Evolutionary conservation across 2,329 filamentous ascomycete species (phyloP), one percentile per base, ranked within the genome.

Genomic region (Ambrosiella cleistominuta): DNA sequence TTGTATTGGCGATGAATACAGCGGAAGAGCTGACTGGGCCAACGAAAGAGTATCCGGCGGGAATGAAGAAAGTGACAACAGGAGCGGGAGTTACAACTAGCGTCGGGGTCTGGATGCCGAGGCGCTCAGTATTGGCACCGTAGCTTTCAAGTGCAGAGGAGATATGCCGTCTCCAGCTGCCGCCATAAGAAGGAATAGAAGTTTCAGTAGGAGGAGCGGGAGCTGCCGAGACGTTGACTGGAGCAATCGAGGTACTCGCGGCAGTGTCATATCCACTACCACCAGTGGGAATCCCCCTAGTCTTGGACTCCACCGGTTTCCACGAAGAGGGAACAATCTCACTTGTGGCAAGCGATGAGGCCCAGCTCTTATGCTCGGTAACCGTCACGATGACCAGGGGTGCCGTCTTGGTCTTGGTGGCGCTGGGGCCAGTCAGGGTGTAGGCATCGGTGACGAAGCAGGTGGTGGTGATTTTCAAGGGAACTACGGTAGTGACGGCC

Each of bases 331-430:
- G 27, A 27, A 27, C 27, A 27, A 27, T 27, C 27, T 27, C 27
- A 27, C 27, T 27, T 27, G 27, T 27, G 27, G 27, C 27, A 27
- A 5, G 2, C 27, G 27, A 27, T 3, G 27, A 36, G 7, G 13
- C 44, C 44, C 27, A 36, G 15, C 17, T 19, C 8, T 53, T 59
- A 39, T 54, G 55, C 27, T 52, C 37, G 54, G 53, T 52, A 15
- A 57, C 44, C 7, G 59, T 60, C 36, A 57, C 56, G 27, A 57
- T 51, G 13, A 57, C 51, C 42, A 42, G 50, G 6, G 59, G 54
- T 9, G 54, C 50, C 2, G 59, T 47, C 36, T 9, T 56, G 11
- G 51, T 57, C 13, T 27, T n/a, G 39, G 11, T 40, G 13, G 19
- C 13, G 15, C 57, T 51, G 36, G 52, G 42, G 45, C 13, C 45